These are phyloP conservation scores for Epichloe coenophiala DNA, from an alignment of 2,329 filamentous ascomycete species.

Conservation along the genomic window DNA sequence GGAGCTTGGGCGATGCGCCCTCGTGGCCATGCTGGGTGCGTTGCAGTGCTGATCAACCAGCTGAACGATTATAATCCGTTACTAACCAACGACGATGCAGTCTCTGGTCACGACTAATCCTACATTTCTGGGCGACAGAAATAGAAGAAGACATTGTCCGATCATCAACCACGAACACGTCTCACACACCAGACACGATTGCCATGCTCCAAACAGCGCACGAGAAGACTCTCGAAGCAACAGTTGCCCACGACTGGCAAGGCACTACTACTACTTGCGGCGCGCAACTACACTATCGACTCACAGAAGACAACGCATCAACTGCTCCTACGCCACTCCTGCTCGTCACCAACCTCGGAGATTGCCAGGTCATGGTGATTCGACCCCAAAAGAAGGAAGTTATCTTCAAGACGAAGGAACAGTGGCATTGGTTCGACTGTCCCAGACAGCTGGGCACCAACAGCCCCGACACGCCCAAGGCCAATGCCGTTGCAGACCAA, in stretches of 20 bases:
- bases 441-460: constrained; percentile 91
- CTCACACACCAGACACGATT: constrained; percentile 52
- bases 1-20: constrained; percentile 85
- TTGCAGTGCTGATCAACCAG: background rate
- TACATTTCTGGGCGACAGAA: constrained; percentile 85
- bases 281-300: constrained; percentile 57
- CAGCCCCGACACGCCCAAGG: constrained; percentile 70
- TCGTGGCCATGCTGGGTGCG: constrained; percentile 76
- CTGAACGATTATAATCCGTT: background rate
- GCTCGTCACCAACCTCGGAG: constrained; percentile 84
- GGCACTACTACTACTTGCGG: constrained; percentile 83
- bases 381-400: constrained; percentile 56
- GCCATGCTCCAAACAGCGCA: constrained; percentile 69
- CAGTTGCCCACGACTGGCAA: constrained; percentile 64
- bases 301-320: constrained; percentile 19
- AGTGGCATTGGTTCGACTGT: constrained; percentile 99
- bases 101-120: constrained; percentile 79
- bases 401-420: constrained; percentile 77
- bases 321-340: constrained; percentile 45
- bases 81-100: constrained; percentile 29
- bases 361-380: constrained; percentile 80
- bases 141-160: constrained; percentile 49
- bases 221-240: constrained; percentile 68
- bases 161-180: constrained; percentile 25
- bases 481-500: constrained; percentile 62